These are phyloP conservation scores for Maudiozyma saulgeensis DNA, from an alignment of 805 yeast species.

Conservation along the genomic window DNA sequence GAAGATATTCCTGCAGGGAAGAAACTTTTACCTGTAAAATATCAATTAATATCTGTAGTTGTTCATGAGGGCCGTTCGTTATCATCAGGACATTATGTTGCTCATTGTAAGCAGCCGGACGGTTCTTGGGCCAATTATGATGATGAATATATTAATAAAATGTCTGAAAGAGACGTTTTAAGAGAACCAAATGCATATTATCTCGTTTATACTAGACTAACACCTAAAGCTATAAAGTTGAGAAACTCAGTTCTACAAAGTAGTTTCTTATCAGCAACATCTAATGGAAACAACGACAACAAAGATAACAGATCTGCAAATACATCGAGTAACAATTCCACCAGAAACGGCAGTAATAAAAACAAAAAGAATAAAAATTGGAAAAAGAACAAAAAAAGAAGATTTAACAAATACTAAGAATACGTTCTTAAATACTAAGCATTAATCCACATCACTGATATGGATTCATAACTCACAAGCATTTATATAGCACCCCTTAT, in stretches of 20 bases:
- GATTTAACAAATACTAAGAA: conserved; percentile 14
- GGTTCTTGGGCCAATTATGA: conserved; percentile 91
- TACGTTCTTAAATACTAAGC: neutral
- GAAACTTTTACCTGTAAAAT: conserved; percentile 38
- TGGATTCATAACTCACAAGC: neutral
- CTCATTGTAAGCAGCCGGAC: conserved; percentile 86
- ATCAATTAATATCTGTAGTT: conserved; percentile 72
- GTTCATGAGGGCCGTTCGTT: conserved; percentile 93
- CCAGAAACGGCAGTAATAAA: neutral
- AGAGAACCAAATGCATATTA: conserved; percentile 87
- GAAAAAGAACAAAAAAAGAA: conserved; percentile 25
- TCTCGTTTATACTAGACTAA: conserved; percentile 69
- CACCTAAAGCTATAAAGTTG: conserved; percentile 38
- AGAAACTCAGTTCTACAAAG: conserved; percentile 10
- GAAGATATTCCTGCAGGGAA: conserved; percentile 9
- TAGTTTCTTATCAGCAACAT: neutral
- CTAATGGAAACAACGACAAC: neutral
- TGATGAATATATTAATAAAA: conserved; percentile 75
- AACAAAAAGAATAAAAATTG: conserved; percentile 14
- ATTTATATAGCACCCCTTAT: neutral
- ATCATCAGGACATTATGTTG: conserved; percentile 86
- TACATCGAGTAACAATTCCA: neutral
- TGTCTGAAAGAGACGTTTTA: conserved; percentile 63
- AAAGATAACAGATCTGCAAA: neutral
- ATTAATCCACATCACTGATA: conserved; percentile 1